Base-by-base conservation (phyloP, 805 yeast species). In the Hemisphaericaspora nanyangensis region DNA sequence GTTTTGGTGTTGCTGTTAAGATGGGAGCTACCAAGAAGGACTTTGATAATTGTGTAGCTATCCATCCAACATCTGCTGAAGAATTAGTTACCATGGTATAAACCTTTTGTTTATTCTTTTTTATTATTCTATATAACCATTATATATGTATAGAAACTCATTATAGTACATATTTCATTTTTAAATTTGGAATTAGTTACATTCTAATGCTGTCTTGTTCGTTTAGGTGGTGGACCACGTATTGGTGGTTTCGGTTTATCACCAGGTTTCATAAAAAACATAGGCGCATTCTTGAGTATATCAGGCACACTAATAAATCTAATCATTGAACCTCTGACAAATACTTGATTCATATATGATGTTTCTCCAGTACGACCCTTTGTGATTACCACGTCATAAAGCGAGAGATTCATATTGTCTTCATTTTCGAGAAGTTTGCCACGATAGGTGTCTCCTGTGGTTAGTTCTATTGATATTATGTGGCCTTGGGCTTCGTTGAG, bases 21-120 rank as follows among this genome's bases (percentile, higher is more conserved):
- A 93, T 93, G 99, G 99, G 99, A 25, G 99, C 99, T 30, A 93
- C 99, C 27, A 93, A 93, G 72, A 79, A 78, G 33, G 97, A 93
- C 62, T 93, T 93, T 49, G 99, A 93, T 66, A 80, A 70, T 61
- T 86, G 95, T 70, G 98, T 93, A 31, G 99, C 99, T 27, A 93
- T 93, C 58, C 99, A 93, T 61, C 99, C 99, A 47, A 93, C 99
- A 2, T 80, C 95, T 49, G 99, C 99, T 30, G 99, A 93, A 70
- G 99, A 93, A 69, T 66, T 93, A 36, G 99, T 93, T 28, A 93
- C 99, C 17, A 68, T 85, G 78, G 72, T 22, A 22, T 17, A 13
- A 15, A 29, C 10, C n/a, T 29, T 8, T 29, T 29, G n/a, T 10
- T n/a, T 29, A 10, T 29, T 29, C 18, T 29, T n/a, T n/a, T n/a